Evolutionary conservation across 2,329 filamentous ascomycete species (phyloP), one percentile per base, ranked within the genome.

Genomic region (Arthrobotrys megalospora): DNA sequence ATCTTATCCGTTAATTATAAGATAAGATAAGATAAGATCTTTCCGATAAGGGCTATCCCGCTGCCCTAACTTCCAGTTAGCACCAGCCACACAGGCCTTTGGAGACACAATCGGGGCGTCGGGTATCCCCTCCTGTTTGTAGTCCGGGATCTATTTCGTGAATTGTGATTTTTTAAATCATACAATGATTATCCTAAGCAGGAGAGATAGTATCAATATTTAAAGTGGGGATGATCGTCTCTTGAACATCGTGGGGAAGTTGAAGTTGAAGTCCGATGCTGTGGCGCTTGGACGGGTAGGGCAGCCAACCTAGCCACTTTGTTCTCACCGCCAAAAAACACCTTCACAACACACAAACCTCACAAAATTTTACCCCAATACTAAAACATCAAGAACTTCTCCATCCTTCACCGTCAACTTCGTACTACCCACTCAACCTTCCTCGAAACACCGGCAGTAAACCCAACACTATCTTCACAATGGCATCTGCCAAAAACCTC

Each of bases 401-500:
- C 43, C 28, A 45, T 21, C 21, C 24, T 64, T 12, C 58, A 38
- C 47, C 24, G 19, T 16, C 45, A 65, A 16, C 52, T 58, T 21
- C 34, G 38, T 28, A 16, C 32, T 32, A 34, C 48, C 45, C 48
- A 7, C 32, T n/a, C 65, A 47, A 16, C 50, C 14, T 6, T 24
- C 12, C 16, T 16, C 28, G 32, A 50, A 45, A 68, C 8, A 53
- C 21, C 45, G 53, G 43, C 34, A 73, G 53, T 38, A 43, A 28
- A 21, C 36, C 21, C 24, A 28, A 43, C 38, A 32, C 41, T 2
- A 58, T 21, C 14, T 14, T 64, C 55, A 67, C 36, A 14, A 76
- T 76, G 72, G 72, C 72, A 19, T 70, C 72, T 41, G 93, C 95
- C 86, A 90, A 91, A 85, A 97, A 97, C 89, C 92, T 97, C 83